These are phyloP conservation scores for Botrytis hyacinthi DNA, from an alignment of 2,329 filamentous ascomycete genomes.

Conservation along the genomic window DNA sequence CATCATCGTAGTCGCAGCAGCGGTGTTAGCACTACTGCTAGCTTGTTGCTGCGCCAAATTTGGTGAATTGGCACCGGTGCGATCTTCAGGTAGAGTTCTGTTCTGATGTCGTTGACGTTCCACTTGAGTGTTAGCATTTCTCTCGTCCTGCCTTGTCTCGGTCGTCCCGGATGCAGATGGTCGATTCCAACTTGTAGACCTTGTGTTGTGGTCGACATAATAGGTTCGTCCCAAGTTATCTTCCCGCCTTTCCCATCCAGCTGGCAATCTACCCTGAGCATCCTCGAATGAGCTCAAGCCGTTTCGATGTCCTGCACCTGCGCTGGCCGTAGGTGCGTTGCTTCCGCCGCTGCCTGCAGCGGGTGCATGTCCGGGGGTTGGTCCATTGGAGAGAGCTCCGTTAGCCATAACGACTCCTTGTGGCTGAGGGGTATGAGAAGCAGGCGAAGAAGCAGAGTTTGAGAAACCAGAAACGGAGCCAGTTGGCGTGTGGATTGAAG, in stretches of 20 bases:
- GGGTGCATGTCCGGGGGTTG: conserved; percentile 39
- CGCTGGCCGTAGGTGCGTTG: conserved; percentile 30
- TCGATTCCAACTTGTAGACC: conserved; percentile 94
- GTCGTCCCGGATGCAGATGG: conserved; percentile 77
- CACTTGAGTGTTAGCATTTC: conserved; percentile 88
- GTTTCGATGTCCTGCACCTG: conserved; percentile 37
- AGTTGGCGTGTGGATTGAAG: conserved; percentile 37
- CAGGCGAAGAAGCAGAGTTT: conserved; percentile 37
- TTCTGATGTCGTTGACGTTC: conserved; percentile 94
- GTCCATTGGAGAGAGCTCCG: conserved; percentile 34
- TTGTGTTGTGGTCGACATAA: conserved; percentile 96
- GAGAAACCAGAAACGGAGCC: conserved; percentile 34
- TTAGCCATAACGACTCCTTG: conserved; percentile 36
- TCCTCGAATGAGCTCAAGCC: conserved; percentile 93
- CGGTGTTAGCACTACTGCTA: conserved; percentile 37
- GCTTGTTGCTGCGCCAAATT: conserved; percentile 58
- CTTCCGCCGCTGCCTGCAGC: conserved; percentile 38
- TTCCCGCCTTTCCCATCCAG: conserved; percentile 93
- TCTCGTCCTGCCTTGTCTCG: conserved; percentile 71
- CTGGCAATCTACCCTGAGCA: conserved; percentile 84
- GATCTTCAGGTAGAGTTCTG: conserved; percentile 90
- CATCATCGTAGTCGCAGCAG: conserved; percentile 77
- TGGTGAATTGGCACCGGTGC: conserved; percentile 89
- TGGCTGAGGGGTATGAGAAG: conserved; percentile 39
- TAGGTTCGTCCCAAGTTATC: conserved; percentile 95